Evolutionary conservation across 768 basidiomycete species (phyloP).

Genomic region (Lepiota venenata): DNA sequence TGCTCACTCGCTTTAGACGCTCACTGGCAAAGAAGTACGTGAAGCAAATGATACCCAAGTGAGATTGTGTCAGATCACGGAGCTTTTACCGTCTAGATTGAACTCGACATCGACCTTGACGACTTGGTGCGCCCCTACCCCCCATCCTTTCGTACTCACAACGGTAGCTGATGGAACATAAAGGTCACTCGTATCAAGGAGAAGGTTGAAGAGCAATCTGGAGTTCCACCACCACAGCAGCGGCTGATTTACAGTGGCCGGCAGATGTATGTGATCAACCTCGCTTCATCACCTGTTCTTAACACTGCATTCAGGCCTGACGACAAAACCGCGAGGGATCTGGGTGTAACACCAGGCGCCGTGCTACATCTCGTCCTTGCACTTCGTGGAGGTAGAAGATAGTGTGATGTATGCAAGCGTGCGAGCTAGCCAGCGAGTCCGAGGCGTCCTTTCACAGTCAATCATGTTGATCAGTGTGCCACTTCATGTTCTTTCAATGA

Average conservation of each 20-base stretch:
- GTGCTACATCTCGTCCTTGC: slow-evolving; percentile 95
- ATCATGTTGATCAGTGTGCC: slow-evolving; percentile 9
- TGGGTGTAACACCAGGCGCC: slow-evolving; percentile 80
- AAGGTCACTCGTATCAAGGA: slow-evolving; percentile 95
- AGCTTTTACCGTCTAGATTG: slow-evolving; percentile 54
- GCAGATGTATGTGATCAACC: slow-evolving; percentile 68
- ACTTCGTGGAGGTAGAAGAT: slow-evolving; percentile 78
- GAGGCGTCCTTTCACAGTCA: background rate
- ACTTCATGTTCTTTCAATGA: background rate
- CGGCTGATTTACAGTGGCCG: slow-evolving; percentile 90
- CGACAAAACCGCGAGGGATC: slow-evolving; percentile 85
- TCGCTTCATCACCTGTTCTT: background rate
- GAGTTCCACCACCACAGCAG: slow-evolving; percentile 95
- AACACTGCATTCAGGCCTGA: slow-evolving; percentile 63
- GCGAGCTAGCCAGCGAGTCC: background rate
- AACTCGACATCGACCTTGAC: slow-evolving; percentile 90
- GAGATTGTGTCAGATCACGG: slow-evolving; percentile 1
- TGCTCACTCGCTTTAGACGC: slow-evolving; percentile 51
- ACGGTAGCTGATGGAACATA: background rate
- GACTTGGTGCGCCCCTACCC: slow-evolving; percentile 59
- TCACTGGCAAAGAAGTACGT: slow-evolving; percentile 93
- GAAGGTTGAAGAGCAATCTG: slow-evolving; percentile 97
- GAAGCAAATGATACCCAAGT: slow-evolving; percentile 1
- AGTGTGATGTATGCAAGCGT: background rate
- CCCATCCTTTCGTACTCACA: too few relatives aligned